Base-by-base conservation (phyloP, 2,329 filamentous ascomycete species). In the Pseudonectria buxi region DNA sequence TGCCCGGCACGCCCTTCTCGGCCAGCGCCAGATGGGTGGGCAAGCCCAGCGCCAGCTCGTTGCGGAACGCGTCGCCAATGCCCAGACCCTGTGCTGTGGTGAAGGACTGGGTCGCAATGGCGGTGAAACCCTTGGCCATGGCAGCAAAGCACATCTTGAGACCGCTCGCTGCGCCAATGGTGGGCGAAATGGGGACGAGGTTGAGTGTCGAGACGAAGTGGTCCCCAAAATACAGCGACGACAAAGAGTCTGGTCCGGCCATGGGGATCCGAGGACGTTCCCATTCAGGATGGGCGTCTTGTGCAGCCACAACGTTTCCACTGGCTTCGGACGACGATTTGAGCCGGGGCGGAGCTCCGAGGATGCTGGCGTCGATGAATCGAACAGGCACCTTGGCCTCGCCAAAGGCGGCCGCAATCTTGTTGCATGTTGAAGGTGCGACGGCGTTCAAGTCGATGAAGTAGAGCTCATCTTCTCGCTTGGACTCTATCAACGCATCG, bases 381-480 rank as follows among this genome's bases (percentile, higher is more conserved):
- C 51, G 59, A 31, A 77, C 61, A 14, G 62, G 59, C 3, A 61
- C 49, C 22, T 54, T 48, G 6, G 61, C 54, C 42, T 55, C 50
- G 13, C 56, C 51, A 45, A 79, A 69, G 13, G 66, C 52, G 1
- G 54, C 45, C 7, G 60, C 68, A 24, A 77, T 69, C 28, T 50
- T 45, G 41, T 63, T 62, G 26, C 59, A 62, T 6, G 69, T 74
- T 13, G 68, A 66, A 0, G 80, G 77, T 2, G 80, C 72, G 11
- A 79, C 71, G 33, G 81, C 80, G 56, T 84, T 84, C 38, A 84
- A 62, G 47, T 85, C 80, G n/a, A 78, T 62, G 53, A 70, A 81
- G 55, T 75, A 77, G 30, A 82, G 61, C 6, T 69, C 63, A 36
- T 58, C 40, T 40, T 55, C 35, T 37, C 53, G 51, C n/a, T 53